phyloP scores from a whole-genome alignment of 331 rosid genomes.

The Spiraea crenata region DNA sequence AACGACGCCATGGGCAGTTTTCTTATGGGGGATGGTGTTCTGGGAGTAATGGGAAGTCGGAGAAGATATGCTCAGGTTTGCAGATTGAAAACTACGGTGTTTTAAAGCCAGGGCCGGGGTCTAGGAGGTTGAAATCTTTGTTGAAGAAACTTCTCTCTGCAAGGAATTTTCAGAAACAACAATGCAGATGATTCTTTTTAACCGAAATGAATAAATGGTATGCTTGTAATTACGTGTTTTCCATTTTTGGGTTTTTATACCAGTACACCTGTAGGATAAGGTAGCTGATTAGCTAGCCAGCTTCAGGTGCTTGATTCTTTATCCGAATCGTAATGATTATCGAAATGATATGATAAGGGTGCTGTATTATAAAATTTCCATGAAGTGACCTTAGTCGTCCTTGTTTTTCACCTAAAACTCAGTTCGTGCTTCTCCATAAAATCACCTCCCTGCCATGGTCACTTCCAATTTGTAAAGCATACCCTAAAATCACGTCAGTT shows the following conservation, averaged over 20 bases:
- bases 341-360: too few relatives aligned
- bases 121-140: conserved; percentile 59
- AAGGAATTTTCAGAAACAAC: conserved; percentile 47
- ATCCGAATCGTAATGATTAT: background rate
- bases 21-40: conserved; percentile 81
- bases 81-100: conserved; percentile 52
- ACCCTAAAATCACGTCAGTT: too few relatives aligned
- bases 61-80: conserved; percentile 42
- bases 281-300: background rate
- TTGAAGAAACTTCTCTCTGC: conserved; percentile 43
- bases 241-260: background rate
- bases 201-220: conserved; percentile 5
- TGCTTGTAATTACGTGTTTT: background rate
- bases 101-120: conserved; percentile 59
- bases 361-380: too few relatives aligned
- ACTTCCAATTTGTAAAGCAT: too few relatives aligned
- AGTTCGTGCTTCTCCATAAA: too few relatives aligned
- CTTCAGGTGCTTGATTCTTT: background rate
- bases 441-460: too few relatives aligned
- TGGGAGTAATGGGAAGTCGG: conserved; percentile 23
- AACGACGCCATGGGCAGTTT: conserved; percentile 46
- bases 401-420: too few relatives aligned
- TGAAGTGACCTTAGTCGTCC: too few relatives aligned
- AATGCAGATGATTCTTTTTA: conserved; percentile 50
- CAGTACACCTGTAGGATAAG: background rate